Evolutionary conservation across 78 protist species (phyloP).

Genomic region (Dictyostelium firmibasis): DNA sequence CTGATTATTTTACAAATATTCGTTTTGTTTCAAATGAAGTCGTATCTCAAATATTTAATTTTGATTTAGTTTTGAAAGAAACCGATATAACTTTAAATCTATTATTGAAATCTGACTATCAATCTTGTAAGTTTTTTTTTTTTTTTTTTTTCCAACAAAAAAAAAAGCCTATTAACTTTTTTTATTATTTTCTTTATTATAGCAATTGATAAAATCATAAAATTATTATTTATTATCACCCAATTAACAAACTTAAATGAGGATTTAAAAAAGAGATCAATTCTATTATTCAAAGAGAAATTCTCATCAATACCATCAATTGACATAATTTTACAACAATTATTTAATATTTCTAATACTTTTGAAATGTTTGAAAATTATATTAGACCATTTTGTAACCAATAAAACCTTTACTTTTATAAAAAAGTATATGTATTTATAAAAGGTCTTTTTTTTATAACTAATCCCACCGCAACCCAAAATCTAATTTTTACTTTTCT

Average conservation of each 20-base stretch:
- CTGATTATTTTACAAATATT: not conserved
- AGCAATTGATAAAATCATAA: not conserved
- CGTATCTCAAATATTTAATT: not conserved
- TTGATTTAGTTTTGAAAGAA: not conserved
- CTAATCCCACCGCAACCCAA: too few relatives aligned
- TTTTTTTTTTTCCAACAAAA: too few relatives aligned
- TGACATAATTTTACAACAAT: not conserved
- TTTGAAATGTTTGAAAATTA: not conserved
- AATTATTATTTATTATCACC: not conserved
- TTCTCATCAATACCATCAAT: not conserved
- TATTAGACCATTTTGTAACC: not conserved
- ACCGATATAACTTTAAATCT: not conserved
- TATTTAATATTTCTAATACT: not conserved
- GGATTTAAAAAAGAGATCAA: not conserved
- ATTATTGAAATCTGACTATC: constrained; percentile 11
- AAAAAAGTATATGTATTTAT: not conserved
- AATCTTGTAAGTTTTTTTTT: not conserved
- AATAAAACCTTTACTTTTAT: not conserved
- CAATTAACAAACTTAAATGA: not conserved
- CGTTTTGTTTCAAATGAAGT: not conserved
- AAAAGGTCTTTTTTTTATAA: too few relatives aligned
- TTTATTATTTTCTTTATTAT: not conserved
- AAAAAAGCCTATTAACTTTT: not conserved
- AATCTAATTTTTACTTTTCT: too few relatives aligned
- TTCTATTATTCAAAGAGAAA: not conserved